These are phyloP conservation scores for Flagelloscypha sp. DNA, from an alignment of 768 basidiomycete genomes.

Conservation along the genomic window DNA sequence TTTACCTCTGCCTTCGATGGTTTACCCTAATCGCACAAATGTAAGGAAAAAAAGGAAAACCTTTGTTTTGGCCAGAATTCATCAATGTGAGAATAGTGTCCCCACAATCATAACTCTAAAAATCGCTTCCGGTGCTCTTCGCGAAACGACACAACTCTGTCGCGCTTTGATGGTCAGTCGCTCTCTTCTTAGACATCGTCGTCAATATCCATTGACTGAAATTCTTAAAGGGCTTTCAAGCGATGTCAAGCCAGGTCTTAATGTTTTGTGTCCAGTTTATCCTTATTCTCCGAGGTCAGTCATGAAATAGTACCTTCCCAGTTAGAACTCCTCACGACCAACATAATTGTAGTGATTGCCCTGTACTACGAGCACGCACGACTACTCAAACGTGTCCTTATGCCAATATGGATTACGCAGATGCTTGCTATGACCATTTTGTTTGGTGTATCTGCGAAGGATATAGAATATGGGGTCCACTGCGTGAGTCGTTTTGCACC, in stretches of 20 bases:
- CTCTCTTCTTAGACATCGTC: too few relatives aligned
- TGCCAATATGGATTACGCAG: constrained; percentile 11
- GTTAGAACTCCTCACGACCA: neutral
- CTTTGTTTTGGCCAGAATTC: too few relatives aligned
- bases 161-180: too few relatives aligned
- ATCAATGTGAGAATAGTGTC: constrained; percentile 8
- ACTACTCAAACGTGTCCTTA: constrained; percentile 10
- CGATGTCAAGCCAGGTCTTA: constrained; percentile 12
- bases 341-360: constrained; percentile 13
- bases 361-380: constrained; percentile 12
- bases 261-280: constrained; percentile 16
- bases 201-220: constrained; percentile 6
- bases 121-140: constrained; percentile 8
- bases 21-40: constrained; percentile 12
- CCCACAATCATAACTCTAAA: constrained; percentile 10
- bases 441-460: constrained; percentile 7
- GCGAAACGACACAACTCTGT: too few relatives aligned
- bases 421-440: constrained; percentile 10
- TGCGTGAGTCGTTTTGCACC: constrained; percentile 14
- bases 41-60: too few relatives aligned
- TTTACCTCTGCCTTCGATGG: constrained; percentile 15
- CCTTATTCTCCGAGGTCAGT: constrained; percentile 16
- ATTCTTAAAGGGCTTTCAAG: constrained; percentile 13
- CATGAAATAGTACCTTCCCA: neutral
- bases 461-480: constrained; percentile 12